Evolutionary conservation across 176 grass and related monocot genomes (phyloP).

Genomic region (Panicum miliaceum): DNA sequence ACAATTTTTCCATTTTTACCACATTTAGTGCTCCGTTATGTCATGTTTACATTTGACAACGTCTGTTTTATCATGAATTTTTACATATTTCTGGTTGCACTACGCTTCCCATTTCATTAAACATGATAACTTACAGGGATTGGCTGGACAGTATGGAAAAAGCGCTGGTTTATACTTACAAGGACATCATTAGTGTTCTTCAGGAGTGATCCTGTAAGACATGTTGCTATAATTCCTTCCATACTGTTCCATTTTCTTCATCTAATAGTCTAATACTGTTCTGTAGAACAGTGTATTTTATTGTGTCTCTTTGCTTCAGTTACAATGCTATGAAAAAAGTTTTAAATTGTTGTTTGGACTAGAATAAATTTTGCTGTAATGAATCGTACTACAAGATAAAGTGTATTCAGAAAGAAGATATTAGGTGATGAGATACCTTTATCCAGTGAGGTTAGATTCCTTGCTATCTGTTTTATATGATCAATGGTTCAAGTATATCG

Average conservation of each 20-base stretch:
- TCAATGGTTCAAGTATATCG: neutral
- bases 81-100: constrained; percentile 27
- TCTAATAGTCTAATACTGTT: constrained; percentile 12
- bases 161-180: constrained; percentile 96
- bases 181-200: constrained; percentile 86
- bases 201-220: constrained; percentile 85
- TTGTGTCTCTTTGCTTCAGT: constrained; percentile 40
- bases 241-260: constrained; percentile 18
- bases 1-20: constrained; percentile 20
- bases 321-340: constrained; percentile 16
- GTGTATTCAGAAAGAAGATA: constrained; percentile 24
- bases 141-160: constrained; percentile 97
- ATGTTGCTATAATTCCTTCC: constrained; percentile 18
- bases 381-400: constrained; percentile 9
- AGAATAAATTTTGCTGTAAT: constrained; percentile 11
- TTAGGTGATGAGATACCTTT: constrained; percentile 1
- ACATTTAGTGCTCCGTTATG: constrained; percentile 2
- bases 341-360: constrained; percentile 32
- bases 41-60: constrained; percentile 14
- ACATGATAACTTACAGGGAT: constrained; percentile 61
- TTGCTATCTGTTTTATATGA: constrained; percentile 6
- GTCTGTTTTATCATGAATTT: constrained; percentile 27
- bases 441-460: constrained; percentile 14
- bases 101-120: constrained; percentile 41
- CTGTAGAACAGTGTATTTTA: constrained; percentile 16